Base-by-base conservation (phyloP, 805 yeast species). In the Diddensiella transvaalensis region DNA sequence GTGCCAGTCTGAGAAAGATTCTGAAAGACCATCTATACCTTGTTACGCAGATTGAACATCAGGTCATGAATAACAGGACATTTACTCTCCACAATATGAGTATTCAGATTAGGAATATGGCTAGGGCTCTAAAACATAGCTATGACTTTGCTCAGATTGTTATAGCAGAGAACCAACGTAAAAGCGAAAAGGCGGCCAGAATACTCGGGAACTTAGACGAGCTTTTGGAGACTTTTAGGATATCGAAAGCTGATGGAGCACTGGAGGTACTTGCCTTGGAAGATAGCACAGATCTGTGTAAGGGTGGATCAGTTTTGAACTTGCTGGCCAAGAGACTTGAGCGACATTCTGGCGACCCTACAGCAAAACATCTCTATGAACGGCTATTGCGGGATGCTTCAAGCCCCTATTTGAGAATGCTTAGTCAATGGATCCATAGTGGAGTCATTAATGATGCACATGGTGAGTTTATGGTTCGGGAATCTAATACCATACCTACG, bases 391-490 rank as follows among this genome's bases (percentile, higher is more conserved):
- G 76, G 40, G 72, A 72, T 11, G 77, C 88, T 1, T 80, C 95
- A 33, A 58, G 53, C 26, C 79, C 79, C 35, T 93, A 87, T 59
- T 70, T 87, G 17, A 55, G 56, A 1, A 84, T 85, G 80, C 69
- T 93, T 6, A 82, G 85, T 56, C 62, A 69, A n/a, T 93, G 99
- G 99, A 71, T 91, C 15, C 73, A 75, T 3, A 68, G 74, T 42
- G 99, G 99, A 0, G 69, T 71, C 3, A 71, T 93, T 6, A 75
- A 78, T 53, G 99, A 93, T 57, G 87, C 87, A 0, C 80, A 79
- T 60, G 80, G 82, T 35, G 99, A 91, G 63, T 93, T 93, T 62
- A 67, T 89, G 60, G 78, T 93, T n/a, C 74, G 77, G 23, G 69
- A 66, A 50, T 58, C 50, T 48, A 55, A 52, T 26, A 56, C 49